Conservation (phyloP, 2,329 filamentous ascomycete genomes). For the Leptosphaerulina australis region DNA sequence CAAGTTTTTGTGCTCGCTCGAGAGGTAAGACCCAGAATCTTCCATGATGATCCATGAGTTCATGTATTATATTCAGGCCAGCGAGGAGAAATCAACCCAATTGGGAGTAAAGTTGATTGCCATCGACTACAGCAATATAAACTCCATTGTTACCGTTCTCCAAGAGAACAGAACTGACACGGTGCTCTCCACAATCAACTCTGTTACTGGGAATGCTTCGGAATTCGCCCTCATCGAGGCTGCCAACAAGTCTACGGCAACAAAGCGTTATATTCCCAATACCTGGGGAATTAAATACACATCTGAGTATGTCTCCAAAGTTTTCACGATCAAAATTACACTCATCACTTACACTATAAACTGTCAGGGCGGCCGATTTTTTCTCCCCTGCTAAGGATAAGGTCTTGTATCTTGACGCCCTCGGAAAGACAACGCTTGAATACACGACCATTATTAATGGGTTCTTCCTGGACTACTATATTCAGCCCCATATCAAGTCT, state of each 20-base stretch:
- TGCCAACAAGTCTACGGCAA: slow-evolving; percentile 11
- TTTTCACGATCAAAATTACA: not conserved
- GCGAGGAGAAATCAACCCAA: slow-evolving; percentile 4
- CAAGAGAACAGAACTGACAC: slow-evolving; percentile 18
- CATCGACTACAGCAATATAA: slow-evolving; percentile 16
- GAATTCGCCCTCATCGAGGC: slow-evolving; percentile 23
- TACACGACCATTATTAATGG: slow-evolving; percentile 18
- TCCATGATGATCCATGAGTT: not conserved
- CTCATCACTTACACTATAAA: no score
- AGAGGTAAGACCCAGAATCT: not conserved
- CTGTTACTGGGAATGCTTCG: not conserved
- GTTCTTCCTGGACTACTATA: slow-evolving; percentile 21
- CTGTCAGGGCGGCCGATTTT: slow-evolving; percentile 3
- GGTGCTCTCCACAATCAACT: slow-evolving; percentile 19
- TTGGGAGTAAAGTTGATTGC: slow-evolving; percentile 6
- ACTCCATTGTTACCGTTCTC: slow-evolving; percentile 9
- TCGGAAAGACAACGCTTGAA: slow-evolving; percentile 8
- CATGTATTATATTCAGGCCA: not conserved
- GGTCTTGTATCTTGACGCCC: not conserved
- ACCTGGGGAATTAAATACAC: slow-evolving; percentile 21
- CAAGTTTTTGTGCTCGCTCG: slow-evolving; percentile 13
- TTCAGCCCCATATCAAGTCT: slow-evolving; percentile 11
- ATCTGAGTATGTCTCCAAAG: slow-evolving; percentile 16
- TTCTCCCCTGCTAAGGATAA: not conserved
- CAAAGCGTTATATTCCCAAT: slow-evolving; percentile 27